Conservation (phyloP, 129 eudicot species). For the Arctium lappa region DNA sequence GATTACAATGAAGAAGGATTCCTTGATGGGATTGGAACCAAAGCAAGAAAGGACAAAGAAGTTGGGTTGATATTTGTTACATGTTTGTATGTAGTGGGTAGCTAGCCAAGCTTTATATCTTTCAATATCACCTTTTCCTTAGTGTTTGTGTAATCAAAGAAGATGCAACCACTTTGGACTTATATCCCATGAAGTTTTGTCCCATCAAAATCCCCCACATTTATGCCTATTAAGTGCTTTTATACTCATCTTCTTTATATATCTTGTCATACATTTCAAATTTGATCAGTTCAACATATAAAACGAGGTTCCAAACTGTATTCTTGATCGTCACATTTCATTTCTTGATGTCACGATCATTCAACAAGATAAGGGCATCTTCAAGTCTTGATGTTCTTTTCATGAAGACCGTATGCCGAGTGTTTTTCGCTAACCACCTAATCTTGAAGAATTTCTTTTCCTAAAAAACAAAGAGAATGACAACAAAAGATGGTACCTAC, state of each 20-base stretch:
- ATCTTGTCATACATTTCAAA: slow-evolving; percentile 2
- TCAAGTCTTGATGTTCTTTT: slow-evolving; percentile 9
- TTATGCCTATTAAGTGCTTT: slow-evolving; percentile 18
- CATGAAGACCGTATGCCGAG: background rate
- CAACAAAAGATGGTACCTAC: slow-evolving; percentile 54
- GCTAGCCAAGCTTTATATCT: slow-evolving; percentile 34
- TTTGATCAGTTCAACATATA: background rate
- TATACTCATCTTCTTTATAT: slow-evolving; percentile 20
- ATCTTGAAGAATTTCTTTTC: slow-evolving; percentile 20
- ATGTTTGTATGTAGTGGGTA: slow-evolving; percentile 26
- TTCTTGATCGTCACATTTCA: background rate
- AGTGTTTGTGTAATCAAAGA: slow-evolving; percentile 35
- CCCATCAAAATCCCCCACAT: slow-evolving; percentile 32
- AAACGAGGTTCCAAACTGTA: background rate
- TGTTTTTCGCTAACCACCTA: slow-evolving; percentile 17
- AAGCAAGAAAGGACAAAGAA: slow-evolving; percentile 46
- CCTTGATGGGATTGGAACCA: slow-evolving; percentile 32
- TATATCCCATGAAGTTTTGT: slow-evolving; percentile 38
- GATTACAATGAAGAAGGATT: slow-evolving; percentile 23
- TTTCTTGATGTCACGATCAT: slow-evolving; percentile 2
- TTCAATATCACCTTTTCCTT: slow-evolving; percentile 35
- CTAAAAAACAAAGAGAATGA: slow-evolving; percentile 37
- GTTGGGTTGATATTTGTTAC: slow-evolving; percentile 31
- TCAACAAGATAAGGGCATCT: slow-evolving; percentile 6
- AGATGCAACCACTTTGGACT: slow-evolving; percentile 40